These are phyloP conservation scores for Alternaria novae-zelandiae DNA, from an alignment of 2,329 filamentous ascomycete genomes.

Conservation along the genomic window DNA sequence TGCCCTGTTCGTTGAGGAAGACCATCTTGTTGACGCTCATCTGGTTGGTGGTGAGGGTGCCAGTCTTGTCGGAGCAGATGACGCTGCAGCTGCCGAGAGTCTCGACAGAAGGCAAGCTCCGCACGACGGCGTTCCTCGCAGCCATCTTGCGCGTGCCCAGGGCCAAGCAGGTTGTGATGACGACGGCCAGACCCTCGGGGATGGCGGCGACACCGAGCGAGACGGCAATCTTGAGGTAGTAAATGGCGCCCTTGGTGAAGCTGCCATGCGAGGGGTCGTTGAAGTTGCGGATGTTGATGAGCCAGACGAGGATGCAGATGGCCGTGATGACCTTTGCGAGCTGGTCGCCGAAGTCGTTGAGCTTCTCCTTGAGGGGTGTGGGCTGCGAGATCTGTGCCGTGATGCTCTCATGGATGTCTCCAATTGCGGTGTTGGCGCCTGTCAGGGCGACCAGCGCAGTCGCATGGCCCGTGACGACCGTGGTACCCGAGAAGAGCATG, in stretches of 20 bases:
- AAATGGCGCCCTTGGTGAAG: slow-evolving; percentile 97
- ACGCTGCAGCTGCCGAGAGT: slow-evolving; percentile 98
- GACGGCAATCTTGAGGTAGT: slow-evolving; percentile 99
- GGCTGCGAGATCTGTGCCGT: slow-evolving; percentile 97
- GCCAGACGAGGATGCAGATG: slow-evolving; percentile 95
- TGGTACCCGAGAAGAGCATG: slow-evolving; percentile 98
- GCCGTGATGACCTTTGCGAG: slow-evolving; percentile 98
- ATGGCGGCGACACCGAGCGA: slow-evolving; percentile 98
- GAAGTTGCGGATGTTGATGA: slow-evolving; percentile 98
- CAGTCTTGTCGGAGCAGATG: slow-evolving; percentile 99
- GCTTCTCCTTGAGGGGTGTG: slow-evolving; percentile 96
- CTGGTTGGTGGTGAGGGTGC: slow-evolving; percentile 96
- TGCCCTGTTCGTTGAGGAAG: slow-evolving; percentile 76
- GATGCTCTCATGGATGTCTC: slow-evolving; percentile 98
- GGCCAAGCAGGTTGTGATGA: slow-evolving; percentile 98
- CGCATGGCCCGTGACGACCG: slow-evolving; percentile 92
- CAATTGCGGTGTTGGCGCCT: slow-evolving; percentile 89
- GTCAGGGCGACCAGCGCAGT: slow-evolving; percentile 90
- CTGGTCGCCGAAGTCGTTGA: slow-evolving; percentile 96
- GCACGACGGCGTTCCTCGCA: slow-evolving; percentile 95
- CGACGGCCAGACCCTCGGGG: slow-evolving; percentile 94
- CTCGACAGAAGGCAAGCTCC: slow-evolving; percentile 95
- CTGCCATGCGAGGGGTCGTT: slow-evolving; percentile 90
- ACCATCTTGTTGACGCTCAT: slow-evolving; percentile 98
- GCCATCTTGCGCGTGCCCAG: slow-evolving; percentile 98